Evolutionary conservation across 2,329 filamentous ascomycete species (phyloP), one percentile per base, ranked within the genome.

Genomic region (Calonectria pteridis): DNA sequence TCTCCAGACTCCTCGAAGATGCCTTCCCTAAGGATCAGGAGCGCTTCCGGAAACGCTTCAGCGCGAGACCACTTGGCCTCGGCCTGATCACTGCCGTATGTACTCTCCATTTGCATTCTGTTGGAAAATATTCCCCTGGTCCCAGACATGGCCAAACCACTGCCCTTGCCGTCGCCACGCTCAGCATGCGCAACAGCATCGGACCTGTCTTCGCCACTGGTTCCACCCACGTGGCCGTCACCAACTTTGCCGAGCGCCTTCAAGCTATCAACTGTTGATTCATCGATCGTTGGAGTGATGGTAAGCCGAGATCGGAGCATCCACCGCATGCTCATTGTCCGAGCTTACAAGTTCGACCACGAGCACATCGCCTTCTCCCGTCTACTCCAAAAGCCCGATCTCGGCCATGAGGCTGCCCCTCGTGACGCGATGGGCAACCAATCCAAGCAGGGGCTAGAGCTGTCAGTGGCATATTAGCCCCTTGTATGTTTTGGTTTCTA

Each of bases 221-320:
- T 3, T 75, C 77, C 2, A 76, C 72, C 1, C 51, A 77, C 40
- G 69, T 72, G 10, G 70, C 74, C 6, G 67, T 76, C 13, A 55
- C 66, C 69, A 77, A 79, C 70, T 74, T 79, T 23, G 63, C 73
- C 18, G 43, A 71, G n/a, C 70, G 73, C 51, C 11, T 76, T 20
- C 29, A 71, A n/a, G 9, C 11, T 1, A 33, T 59, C 14, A 49
- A 29, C 9, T 6, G 10, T 33, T 2, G 33, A 33, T 33, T 33
- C 9, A 33, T 33, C 33, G 33, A 33, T 11, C 4, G 9, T 33
- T 33, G 5, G 10, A 3, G 5, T 11, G 0, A 43, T 4, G n/a
- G 46, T 20, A 11, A 26, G n/a, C 46, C 46, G 7, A 20, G 3
- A 26, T 26, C n/a, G 3, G 14, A 26, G n/a, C n/a, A 50, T 11